phyloP scores from a whole-genome alignment of 2,329 filamentous ascomycete species.

The Acrodontium crateriforme region DNA sequence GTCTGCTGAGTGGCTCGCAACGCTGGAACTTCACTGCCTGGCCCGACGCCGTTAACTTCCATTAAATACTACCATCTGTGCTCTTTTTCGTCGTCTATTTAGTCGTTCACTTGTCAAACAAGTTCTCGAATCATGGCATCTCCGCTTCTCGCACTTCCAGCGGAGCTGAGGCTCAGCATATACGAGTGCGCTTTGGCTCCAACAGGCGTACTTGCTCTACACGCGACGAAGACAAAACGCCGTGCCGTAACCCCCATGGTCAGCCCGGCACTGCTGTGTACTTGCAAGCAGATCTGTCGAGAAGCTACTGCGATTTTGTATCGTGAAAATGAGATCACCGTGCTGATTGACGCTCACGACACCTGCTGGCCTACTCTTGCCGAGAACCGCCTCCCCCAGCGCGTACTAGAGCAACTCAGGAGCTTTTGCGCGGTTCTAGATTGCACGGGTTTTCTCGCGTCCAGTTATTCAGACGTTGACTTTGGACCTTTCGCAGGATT shows the following conservation, averaged over 20 bases:
- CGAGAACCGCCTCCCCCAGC: slow-evolving; percentile 11
- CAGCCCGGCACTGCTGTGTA: slow-evolving; percentile 25
- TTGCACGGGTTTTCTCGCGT: slow-evolving; percentile 10
- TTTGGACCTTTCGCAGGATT: slow-evolving; percentile 9
- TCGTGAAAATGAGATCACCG: slow-evolving; percentile 28
- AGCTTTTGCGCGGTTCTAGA: slow-evolving; percentile 15
- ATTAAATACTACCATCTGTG: too few relatives aligned
- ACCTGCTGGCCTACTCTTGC: slow-evolving; percentile 13
- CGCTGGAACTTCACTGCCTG: too few relatives aligned
- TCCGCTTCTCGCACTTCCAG: slow-evolving; percentile 12
- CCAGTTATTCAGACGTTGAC: slow-evolving; percentile 12
- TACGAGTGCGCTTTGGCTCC: slow-evolving; percentile 13
- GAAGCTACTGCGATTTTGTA: slow-evolving; percentile 32
- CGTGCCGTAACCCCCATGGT: slow-evolving; percentile 15
- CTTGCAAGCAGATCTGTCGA: slow-evolving; percentile 24
- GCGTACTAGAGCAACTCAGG: slow-evolving; percentile 9
- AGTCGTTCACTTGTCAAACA: too few relatives aligned
- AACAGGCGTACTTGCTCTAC: slow-evolving; percentile 9
- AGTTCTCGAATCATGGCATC: too few relatives aligned
- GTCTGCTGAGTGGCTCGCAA: too few relatives aligned
- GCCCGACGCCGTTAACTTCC: too few relatives aligned
- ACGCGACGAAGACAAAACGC: slow-evolving; percentile 8
- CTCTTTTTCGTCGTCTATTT: too few relatives aligned
- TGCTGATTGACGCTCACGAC: slow-evolving; percentile 14
- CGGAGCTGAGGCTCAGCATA: slow-evolving; percentile 14